Evolutionary conservation across 2,329 filamentous ascomycete genomes (phyloP).

Genomic region (Scedosporium dehoogii): DNA sequence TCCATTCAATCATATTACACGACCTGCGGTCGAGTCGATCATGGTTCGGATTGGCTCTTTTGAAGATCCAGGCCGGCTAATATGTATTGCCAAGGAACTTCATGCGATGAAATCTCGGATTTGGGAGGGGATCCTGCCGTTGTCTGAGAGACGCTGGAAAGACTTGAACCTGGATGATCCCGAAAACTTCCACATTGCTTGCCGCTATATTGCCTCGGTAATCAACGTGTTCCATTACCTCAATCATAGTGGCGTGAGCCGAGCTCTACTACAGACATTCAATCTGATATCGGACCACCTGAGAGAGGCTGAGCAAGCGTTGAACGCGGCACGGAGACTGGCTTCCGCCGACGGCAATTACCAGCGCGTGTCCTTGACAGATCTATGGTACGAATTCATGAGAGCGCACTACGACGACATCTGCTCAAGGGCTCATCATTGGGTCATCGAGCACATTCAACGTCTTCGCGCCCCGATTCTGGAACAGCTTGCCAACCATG

Average conservation of each 20-base stretch:
- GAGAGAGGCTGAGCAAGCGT: conserved; percentile 14
- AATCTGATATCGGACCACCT: conserved; percentile 18
- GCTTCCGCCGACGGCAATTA: not conserved
- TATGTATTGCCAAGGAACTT: conserved; percentile 16
- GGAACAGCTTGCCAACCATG: not conserved
- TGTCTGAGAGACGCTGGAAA: conserved; percentile 18
- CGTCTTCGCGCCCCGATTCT: conserved; percentile 13
- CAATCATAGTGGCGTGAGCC: conserved; percentile 12
- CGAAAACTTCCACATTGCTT: conserved; percentile 15
- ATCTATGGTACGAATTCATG: conserved; percentile 17
- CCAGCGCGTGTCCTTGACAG: conserved; percentile 11
- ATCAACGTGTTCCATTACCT: conserved; percentile 19
- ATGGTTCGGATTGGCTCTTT: conserved; percentile 12
- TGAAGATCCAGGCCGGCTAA: conserved; percentile 12
- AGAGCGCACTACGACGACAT: conserved; percentile 14
- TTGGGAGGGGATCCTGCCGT: conserved; percentile 18
- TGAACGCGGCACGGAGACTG: conserved; percentile 13
- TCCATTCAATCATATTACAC: conserved; percentile 8
- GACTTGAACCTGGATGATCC: conserved; percentile 14
- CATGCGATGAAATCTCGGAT: conserved; percentile 19
- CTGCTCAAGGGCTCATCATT: conserved; percentile 13
- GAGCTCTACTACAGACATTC: conserved; percentile 14
- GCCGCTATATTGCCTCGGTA: conserved; percentile 13
- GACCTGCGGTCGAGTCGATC: conserved; percentile 9
- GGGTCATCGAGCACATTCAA: conserved; percentile 16